These are phyloP conservation scores for Sphagnum magellanicum DNA, from an alignment of 228 moss, liverwort and hornwort genomes.

Conservation along the genomic window DNA sequence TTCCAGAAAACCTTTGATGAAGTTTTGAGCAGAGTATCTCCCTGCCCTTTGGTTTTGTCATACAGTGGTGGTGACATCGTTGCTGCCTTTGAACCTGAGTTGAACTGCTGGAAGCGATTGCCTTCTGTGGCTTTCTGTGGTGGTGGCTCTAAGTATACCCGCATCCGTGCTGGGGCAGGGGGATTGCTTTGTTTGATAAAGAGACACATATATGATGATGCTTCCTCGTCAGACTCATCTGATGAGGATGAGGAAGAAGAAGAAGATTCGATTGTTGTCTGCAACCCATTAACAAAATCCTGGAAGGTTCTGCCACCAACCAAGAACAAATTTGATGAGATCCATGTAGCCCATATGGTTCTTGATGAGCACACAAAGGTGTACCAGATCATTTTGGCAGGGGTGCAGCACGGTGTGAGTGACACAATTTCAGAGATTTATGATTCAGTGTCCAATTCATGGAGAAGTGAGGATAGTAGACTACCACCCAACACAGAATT, in stretches of 20 bases:
- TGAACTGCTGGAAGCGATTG: conserved; percentile 8
- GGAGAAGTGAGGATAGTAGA: conserved; percentile 8
- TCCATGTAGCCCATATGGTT: conserved; percentile 11
- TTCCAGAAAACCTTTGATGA: conserved; percentile 13
- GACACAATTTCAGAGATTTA: conserved; percentile 10
- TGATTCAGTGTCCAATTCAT: conserved; percentile 1
- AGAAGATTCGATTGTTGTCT: conserved; percentile 10
- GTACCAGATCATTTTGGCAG: conserved; percentile 13
- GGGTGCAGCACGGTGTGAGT: conserved; percentile 5
- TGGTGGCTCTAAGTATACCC: conserved; percentile 7
- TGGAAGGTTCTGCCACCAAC: conserved; percentile 12
- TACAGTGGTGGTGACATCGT: conserved; percentile 8
- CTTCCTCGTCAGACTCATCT: conserved; percentile 1
- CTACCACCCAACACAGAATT: conserved; percentile 6
- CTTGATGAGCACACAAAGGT: conserved; percentile 4
- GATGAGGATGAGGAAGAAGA: conserved; percentile 8
- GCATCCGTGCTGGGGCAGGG: conserved; percentile 10
- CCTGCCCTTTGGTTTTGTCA: conserved; percentile 6
- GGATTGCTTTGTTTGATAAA: conserved; percentile 11
- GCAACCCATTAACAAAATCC: conserved; percentile 13
- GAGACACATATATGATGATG: conserved; percentile 7
- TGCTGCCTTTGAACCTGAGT: conserved; percentile 6
- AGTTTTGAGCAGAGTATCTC: conserved; percentile 1
- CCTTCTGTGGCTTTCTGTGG: conserved; percentile 7
- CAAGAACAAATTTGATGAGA: conserved; percentile 8